Evolutionary conservation across 768 basidiomycete species (phyloP).

Genomic region (Leccinum variicolor): DNA sequence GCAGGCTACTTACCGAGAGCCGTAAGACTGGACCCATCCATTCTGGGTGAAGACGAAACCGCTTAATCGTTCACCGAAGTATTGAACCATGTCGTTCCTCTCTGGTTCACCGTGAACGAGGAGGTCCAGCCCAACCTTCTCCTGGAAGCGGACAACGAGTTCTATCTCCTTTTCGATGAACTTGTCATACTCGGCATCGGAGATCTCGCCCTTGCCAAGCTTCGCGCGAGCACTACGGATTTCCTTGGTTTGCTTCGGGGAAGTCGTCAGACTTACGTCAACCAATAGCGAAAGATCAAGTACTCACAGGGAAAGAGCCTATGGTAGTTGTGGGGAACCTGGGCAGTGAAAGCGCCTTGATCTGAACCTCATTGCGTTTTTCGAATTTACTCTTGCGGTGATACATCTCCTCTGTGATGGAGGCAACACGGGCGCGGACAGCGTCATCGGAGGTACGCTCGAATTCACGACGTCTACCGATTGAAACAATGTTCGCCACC

Average conservation of each 20-base stretch:
- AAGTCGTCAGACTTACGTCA: constrained; percentile 8
- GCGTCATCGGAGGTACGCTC: constrained; percentile 91
- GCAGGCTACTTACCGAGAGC: constrained; percentile 70
- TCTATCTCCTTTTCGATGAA: constrained; percentile 99
- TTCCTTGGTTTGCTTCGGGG: constrained; percentile 89
- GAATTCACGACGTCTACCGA: constrained; percentile 91
- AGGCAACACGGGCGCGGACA: constrained; percentile 92
- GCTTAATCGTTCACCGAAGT: constrained; percentile 93
- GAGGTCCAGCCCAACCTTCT: constrained; percentile 92
- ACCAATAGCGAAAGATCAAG: not conserved
- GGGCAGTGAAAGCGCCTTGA: constrained; percentile 84
- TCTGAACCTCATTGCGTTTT: constrained; percentile 82
- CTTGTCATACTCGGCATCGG: constrained; percentile 83
- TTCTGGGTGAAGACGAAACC: constrained; percentile 99
- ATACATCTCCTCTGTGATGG: constrained; percentile 83
- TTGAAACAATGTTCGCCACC: constrained; percentile 87
- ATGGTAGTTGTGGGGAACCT: constrained; percentile 99
- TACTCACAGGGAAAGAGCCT: constrained; percentile 88
- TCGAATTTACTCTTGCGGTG: constrained; percentile 89
- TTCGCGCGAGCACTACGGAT: constrained; percentile 97
- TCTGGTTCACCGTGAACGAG: constrained; percentile 99
- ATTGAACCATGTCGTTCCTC: constrained; percentile 99
- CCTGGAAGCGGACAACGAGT: constrained; percentile 92
- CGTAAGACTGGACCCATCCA: constrained; percentile 99
- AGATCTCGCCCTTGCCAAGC: constrained; percentile 88